Conservation (phyloP, 139 green algal genomes). For the Spirogloea muscicola region DNA sequence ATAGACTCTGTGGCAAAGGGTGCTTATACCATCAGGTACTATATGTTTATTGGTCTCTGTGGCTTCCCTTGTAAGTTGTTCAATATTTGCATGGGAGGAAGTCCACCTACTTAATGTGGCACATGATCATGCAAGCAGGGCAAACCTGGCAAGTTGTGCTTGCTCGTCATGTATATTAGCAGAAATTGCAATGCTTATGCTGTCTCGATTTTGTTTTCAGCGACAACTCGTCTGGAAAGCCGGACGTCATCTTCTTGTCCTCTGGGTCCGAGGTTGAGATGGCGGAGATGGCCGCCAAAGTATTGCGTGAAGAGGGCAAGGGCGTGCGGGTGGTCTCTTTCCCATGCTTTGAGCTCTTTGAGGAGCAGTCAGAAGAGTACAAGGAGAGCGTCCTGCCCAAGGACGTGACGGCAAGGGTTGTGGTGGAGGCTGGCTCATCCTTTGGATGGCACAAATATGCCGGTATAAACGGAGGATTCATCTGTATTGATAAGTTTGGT, state of each 20-base stretch:
- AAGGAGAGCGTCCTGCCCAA: slow-evolving; percentile 65
- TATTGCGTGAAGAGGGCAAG: slow-evolving; percentile 77
- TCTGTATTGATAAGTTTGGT: slow-evolving; percentile 92
- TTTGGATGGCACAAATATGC: slow-evolving; percentile 92
- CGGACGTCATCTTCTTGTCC: slow-evolving; percentile 91
- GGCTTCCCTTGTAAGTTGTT: background rate
- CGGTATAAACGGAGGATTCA: slow-evolving; percentile 66
- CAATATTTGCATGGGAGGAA: background rate
- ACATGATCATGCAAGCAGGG: background rate
- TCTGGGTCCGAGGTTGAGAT: slow-evolving; percentile 92
- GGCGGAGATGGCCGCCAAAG: slow-evolving; percentile 73
- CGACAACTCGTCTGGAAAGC: slow-evolving; percentile 37
- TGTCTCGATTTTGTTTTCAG: background rate
- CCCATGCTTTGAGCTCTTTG: slow-evolving; percentile 94
- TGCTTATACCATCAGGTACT: slow-evolving; percentile 77
- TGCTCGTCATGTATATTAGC: background rate
- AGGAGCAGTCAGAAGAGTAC: slow-evolving; percentile 76
- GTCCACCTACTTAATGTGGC: background rate
- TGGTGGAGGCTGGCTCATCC: slow-evolving; percentile 84
- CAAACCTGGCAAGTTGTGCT: background rate
- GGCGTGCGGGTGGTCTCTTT: slow-evolving; percentile 93
- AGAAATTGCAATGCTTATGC: background rate
- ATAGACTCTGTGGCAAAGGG: slow-evolving; percentile 79
- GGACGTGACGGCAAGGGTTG: slow-evolving; percentile 69
- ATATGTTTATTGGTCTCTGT: background rate